A percentile compares a stretch with the other conserved stretches of the same genome.
These are phyloP conservation scores for Teratosphaeria epicoccoides DNA, from an alignment of 2,329 filamentous ascomycete species.

Conservation along the genomic window DNA sequence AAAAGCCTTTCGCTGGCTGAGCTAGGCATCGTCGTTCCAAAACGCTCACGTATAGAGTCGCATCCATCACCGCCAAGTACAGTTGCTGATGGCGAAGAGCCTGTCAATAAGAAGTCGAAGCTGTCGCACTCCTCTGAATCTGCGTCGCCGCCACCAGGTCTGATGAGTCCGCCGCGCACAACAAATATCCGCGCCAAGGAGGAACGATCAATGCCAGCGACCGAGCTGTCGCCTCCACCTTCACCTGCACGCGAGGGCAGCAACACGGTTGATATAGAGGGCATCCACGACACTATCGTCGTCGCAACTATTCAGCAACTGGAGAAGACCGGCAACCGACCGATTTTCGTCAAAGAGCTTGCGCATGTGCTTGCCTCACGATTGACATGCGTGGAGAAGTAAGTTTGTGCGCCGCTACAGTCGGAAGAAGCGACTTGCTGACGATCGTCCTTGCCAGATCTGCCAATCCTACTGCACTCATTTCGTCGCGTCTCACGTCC, in stretches of 20 bases:
- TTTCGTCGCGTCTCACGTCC: slow-evolving; percentile 79
- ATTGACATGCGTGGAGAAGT: slow-evolving; percentile 84
- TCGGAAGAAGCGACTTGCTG: slow-evolving; percentile 12
- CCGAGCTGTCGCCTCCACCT: slow-evolving; percentile 69
- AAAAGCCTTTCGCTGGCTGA: slow-evolving; percentile 91
- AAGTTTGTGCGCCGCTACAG: slow-evolving; percentile 35
- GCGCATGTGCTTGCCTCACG: slow-evolving; percentile 65
- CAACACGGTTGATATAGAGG: slow-evolving; percentile 61
- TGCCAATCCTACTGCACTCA: slow-evolving; percentile 87
- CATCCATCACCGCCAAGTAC: slow-evolving; percentile 51
- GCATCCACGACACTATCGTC: slow-evolving; percentile 91
- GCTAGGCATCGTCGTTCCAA: slow-evolving; percentile 76
- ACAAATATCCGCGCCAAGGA: slow-evolving; percentile 36
- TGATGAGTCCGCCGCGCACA: slow-evolving; percentile 36
- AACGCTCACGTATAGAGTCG: slow-evolving; percentile 34
- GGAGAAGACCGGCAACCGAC: slow-evolving; percentile 79
- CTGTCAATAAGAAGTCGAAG: slow-evolving; percentile 54
- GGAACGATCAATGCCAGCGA: slow-evolving; percentile 32
- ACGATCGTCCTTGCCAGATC: slow-evolving; percentile 50
- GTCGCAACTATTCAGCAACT: slow-evolving; percentile 81
- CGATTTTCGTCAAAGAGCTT: slow-evolving; percentile 89
- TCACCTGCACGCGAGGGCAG: slow-evolving; percentile 50
- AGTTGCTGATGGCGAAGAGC: slow-evolving; percentile 50
- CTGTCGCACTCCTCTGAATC: slow-evolving; percentile 52
- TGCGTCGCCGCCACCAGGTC: slow-evolving; percentile 27